A percentile compares a stretch with the other conserved stretches of the same genome.
Evolutionary conservation across 2,329 filamentous ascomycete genomes (phyloP).

Genomic region (Pseudofabraea citricarpa): DNA sequence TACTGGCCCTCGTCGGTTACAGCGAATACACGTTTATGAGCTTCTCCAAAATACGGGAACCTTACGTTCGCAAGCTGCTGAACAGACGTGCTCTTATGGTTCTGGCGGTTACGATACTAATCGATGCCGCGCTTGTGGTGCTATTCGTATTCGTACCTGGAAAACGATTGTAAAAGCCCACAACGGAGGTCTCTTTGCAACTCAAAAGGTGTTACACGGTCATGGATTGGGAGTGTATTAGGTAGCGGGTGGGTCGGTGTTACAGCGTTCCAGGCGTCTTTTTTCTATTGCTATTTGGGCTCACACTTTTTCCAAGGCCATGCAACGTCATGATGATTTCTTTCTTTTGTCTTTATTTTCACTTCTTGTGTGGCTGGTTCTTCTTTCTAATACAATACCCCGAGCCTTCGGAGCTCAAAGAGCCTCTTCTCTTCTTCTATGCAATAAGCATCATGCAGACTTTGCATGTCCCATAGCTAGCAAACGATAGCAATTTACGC

Average conservation of each 20-base stretch:
- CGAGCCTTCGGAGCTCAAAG: background rate
- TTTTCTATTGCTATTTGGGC: too few species aligned
- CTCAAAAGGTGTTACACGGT: too few species aligned
- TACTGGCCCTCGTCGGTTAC: conserved; percentile 81
- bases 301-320: too few species aligned
- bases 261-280: too few species aligned
- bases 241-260: too few species aligned
- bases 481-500: too few species aligned
- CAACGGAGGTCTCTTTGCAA: too few species aligned
- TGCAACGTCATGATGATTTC: background rate
- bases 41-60: conserved; percentile 83
- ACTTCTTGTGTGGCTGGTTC: background rate
- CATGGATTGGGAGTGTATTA: too few species aligned
- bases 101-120: conserved; percentile 65
- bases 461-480: too few species aligned
- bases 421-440: background rate
- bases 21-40: conserved; percentile 97
- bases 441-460: too few species aligned
- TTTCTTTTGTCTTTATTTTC: background rate
- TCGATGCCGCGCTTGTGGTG: conserved; percentile 78
- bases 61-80: conserved; percentile 83
- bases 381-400: conserved; percentile 1
- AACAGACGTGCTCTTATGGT: conserved; percentile 80
- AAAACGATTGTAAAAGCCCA: conserved; percentile 59
- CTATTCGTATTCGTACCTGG: conserved; percentile 95